Conservation (phyloP, 129 eudicot species). For the Chrysanthemum lavandulifolium region DNA sequence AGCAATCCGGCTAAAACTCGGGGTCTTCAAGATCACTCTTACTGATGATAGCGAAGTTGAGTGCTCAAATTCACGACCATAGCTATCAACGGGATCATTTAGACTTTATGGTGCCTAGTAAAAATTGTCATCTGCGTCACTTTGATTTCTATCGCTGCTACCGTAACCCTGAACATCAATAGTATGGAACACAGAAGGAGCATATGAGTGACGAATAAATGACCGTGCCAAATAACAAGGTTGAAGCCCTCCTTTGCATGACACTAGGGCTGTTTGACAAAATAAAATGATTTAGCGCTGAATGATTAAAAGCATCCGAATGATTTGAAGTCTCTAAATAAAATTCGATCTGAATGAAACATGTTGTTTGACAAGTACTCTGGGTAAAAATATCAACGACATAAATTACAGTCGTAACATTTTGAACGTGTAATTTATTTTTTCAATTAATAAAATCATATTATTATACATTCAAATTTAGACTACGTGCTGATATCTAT, state of each 20-base stretch:
- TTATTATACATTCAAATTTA: too few species aligned
- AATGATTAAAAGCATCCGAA: too few species aligned
- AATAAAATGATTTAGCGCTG: too few species aligned
- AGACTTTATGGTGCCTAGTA: conserved; percentile 80
- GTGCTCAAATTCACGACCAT: conserved; percentile 38
- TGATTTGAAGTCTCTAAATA: too few species aligned
- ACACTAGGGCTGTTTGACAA: conserved; percentile 19
- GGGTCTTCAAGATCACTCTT: conserved; percentile 49
- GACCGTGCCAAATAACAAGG: conserved; percentile 78
- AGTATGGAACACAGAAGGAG: conserved; percentile 41
- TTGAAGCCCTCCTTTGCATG: conserved; percentile 45
- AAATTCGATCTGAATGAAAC: too few species aligned
- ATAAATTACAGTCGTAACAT: too few species aligned
- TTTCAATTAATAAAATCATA: too few species aligned
- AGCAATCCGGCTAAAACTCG: conserved; percentile 63
- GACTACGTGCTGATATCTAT: too few species aligned
- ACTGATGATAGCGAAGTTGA: conserved; percentile 32
- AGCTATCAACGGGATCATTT: conserved; percentile 58
- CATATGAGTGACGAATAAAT: conserved; percentile 60
- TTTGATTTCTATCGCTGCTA: conserved; percentile 34
- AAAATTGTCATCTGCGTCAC: conserved; percentile 84
- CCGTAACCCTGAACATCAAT: conserved; percentile 31
- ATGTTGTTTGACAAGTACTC: too few species aligned
- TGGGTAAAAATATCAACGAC: too few species aligned
- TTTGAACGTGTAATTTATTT: too few species aligned